Evolutionary conservation across 2,329 filamentous ascomycete genomes (phyloP).

Genomic region (Cladophialophora immunda): DNA sequence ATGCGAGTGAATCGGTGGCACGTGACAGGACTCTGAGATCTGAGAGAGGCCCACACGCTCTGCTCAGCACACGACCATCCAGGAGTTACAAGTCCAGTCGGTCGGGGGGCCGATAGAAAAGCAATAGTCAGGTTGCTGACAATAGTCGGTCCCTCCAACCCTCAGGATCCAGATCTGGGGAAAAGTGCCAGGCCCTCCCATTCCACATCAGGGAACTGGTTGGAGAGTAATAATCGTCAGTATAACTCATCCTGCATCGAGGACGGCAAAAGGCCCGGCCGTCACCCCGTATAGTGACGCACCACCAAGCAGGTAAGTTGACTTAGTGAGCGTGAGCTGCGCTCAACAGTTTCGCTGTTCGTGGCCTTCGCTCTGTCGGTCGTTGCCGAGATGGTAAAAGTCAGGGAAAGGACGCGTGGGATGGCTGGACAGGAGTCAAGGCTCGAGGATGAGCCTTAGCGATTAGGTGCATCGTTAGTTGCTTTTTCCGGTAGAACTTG

Average conservation of each 20-base stretch:
- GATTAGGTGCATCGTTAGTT: constrained; percentile 26
- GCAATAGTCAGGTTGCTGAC: no score
- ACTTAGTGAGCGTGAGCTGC: neutral
- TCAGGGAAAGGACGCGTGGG: neutral
- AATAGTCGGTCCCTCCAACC: neutral
- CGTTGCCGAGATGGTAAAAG: constrained; percentile 3
- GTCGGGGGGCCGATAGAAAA: neutral
- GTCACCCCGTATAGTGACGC: neutral
- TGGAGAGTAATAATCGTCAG: neutral
- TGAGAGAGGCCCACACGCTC: neutral
- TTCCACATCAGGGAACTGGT: neutral
- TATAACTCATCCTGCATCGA: neutral
- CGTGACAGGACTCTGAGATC: neutral
- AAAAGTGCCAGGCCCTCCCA: neutral
- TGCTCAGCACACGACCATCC: neutral
- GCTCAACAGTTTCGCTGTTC: neutral
- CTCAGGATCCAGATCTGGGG: neutral
- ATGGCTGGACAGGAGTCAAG: constrained; percentile 9
- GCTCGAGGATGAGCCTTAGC: neutral
- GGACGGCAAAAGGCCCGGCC: neutral
- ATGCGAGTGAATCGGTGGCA: neutral
- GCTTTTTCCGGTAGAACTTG: neutral
- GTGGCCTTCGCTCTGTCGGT: neutral
- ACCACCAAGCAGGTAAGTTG: neutral
- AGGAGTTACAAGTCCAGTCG: neutral